Conservation (phyloP, 129 eudicot genomes). For the Sambucus nigra region DNA sequence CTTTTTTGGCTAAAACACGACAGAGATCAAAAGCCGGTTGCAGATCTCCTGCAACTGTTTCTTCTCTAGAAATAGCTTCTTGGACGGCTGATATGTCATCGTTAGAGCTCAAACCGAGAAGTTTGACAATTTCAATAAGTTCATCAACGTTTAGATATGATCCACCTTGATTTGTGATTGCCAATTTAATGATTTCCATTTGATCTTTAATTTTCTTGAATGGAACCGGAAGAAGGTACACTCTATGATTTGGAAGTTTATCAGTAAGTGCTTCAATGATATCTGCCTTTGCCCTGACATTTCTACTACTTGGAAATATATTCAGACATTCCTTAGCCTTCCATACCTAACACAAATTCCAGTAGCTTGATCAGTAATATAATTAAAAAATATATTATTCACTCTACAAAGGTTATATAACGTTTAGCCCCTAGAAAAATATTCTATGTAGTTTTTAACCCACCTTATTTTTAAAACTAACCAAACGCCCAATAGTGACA, state of each 20-base stretch:
- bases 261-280: constrained; percentile 73
- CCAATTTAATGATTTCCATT: constrained; percentile 80
- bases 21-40: constrained; percentile 90
- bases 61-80: constrained; percentile 98
- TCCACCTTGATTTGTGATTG: constrained; percentile 78
- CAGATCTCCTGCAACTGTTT: constrained; percentile 94
- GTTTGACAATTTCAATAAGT: constrained; percentile 77
- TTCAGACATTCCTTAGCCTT: constrained; percentile 92
- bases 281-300: constrained; percentile 73
- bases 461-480: no score
- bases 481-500: no score
- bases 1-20: constrained; percentile 76
- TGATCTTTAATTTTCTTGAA: constrained; percentile 92
- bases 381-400: not conserved
- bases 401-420: no score
- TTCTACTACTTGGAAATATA: constrained; percentile 71
- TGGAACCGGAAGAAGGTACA: constrained; percentile 73
- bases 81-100: constrained; percentile 85
- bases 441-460: no score
- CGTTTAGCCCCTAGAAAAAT: no score
- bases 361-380: constrained; percentile 13
- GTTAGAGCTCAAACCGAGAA: constrained; percentile 84
- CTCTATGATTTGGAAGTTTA: constrained; percentile 88
- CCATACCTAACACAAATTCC: constrained; percentile 62
- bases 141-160: constrained; percentile 83